Evolutionary conservation across 805 yeast genomes (phyloP).

Genomic region (Ogataea chonburiensis): DNA sequence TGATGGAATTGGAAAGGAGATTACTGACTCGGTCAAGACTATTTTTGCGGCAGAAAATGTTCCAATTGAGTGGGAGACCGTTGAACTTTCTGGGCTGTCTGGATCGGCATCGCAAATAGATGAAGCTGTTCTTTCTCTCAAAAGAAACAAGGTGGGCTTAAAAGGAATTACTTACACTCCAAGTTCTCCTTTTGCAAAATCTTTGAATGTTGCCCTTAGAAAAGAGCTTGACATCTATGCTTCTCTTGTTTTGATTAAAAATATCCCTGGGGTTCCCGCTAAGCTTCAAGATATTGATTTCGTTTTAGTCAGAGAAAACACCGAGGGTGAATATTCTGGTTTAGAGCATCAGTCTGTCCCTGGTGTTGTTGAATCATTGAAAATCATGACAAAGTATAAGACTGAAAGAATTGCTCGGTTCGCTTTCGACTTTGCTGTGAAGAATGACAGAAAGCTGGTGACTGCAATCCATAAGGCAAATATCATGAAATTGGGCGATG

Average conservation of each 20-base stretch:
- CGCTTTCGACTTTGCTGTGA: conserved; percentile 92
- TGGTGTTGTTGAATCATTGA: conserved; percentile 95
- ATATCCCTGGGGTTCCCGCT: conserved; percentile 90
- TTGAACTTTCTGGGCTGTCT: conserved; percentile 62
- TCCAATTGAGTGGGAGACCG: conserved; percentile 91
- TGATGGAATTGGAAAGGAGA: conserved; percentile 97
- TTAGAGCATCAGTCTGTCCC: conserved; percentile 96
- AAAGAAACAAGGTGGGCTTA: conserved; percentile 95
- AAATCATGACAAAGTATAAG: conserved; percentile 90
- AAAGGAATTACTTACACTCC: conserved; percentile 96
- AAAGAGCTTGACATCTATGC: conserved; percentile 96
- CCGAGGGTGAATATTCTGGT: conserved; percentile 99
- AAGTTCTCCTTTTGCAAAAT: conserved; percentile 70
- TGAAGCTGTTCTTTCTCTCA: conserved; percentile 85
- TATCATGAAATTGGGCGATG: conserved; percentile 98
- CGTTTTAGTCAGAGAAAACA: conserved; percentile 96
- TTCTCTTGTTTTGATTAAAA: conserved; percentile 88
- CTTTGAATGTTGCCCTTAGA: conserved; percentile 94
- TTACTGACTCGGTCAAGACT: conserved; percentile 88
- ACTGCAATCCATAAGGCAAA: conserved; percentile 99
- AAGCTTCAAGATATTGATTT: conserved; percentile 87
- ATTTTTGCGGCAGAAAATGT: conserved; percentile 84
- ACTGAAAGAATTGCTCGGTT: conserved; percentile 97
- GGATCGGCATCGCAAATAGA: conserved; percentile 52
- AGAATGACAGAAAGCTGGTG: conserved; percentile 87